Conservation (phyloP, 2,329 filamentous ascomycete genomes). For the Ophiostoma sp. region DNA sequence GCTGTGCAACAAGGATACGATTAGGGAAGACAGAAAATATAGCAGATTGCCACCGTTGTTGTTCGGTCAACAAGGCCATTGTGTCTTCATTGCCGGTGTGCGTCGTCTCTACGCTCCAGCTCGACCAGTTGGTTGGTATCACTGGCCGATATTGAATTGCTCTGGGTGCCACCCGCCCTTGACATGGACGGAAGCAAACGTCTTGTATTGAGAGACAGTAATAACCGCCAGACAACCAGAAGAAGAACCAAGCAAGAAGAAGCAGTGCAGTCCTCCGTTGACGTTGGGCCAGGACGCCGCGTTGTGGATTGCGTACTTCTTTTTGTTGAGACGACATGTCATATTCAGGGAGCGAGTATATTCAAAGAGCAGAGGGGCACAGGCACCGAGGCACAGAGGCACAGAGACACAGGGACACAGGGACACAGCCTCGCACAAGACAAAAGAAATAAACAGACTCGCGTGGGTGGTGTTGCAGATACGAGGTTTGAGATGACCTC, state of each 20-base stretch:
- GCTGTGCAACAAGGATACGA: neutral
- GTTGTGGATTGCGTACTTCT: neutral
- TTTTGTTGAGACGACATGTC: slow-evolving; percentile 15
- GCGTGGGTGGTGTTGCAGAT: slow-evolving; percentile 12
- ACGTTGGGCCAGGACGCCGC: neutral
- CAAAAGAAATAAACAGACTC: neutral
- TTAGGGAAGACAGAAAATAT: neutral
- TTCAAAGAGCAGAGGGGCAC: neutral
- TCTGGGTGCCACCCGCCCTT: neutral
- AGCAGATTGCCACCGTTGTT: neutral
- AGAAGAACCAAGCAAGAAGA: neutral
- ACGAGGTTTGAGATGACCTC: neutral
- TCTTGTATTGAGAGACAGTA: neutral
- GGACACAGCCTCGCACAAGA: slow-evolving; percentile 4
- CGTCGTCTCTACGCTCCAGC: neutral
- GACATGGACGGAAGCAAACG: neutral
- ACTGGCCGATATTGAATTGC: neutral
- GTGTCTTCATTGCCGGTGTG: neutral
- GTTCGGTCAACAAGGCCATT: neutral
- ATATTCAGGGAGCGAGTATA: neutral
- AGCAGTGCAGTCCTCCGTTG: neutral
- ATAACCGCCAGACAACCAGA: no score
- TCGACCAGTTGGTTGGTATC: neutral
- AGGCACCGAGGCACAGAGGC: neutral
- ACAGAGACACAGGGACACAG: neutral